Base-by-base conservation (phyloP, 2,329 filamentous ascomycete species). In the Botrytis elliptica region DNA sequence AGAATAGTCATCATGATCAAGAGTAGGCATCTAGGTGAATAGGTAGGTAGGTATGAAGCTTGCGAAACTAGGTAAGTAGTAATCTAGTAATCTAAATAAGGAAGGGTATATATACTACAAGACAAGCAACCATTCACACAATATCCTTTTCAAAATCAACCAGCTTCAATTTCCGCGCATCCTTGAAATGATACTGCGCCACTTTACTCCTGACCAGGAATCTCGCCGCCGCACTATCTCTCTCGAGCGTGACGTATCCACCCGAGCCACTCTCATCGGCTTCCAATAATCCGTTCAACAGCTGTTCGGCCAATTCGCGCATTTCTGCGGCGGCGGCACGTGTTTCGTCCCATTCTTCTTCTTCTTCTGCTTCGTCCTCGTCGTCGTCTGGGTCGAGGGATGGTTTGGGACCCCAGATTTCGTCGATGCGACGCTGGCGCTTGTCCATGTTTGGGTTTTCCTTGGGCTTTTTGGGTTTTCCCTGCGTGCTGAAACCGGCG, bases 121-220 rank as follows among this genome's bases (percentile, higher is more conserved):
- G 44, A 9, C n/a, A 38, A 22, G 6, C 7, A 36, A 40, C 16
- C 59, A 42, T 14, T 72, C 14, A 73, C 20, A 69, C 40, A 36
- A 73, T 62, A 52, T 91, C 89, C 74, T 87, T 86, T 25, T 89
- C 89, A 84, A 91, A 91, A 80, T 91, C 89, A 65, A 92, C 82
- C 65, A 92, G 81, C 68, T 87, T 85, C 70, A 92, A 81, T 79
- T 83, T 86, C 60, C 84, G 87, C 22, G 90, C 88, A 81, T 92
- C 89, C 75, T 84, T 87, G 4, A 89, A 89, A 77, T 92, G 89
- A 77, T 91, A 91, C 77, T 89, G 87, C 4, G 90, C 90, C 59
- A 90, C 89, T 78, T 90, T 90, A 55, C 89, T 89, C 72, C 90
- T 83, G 49, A 91, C 88, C 36, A 92, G 83, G 77, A 91, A 91